Base-by-base conservation (phyloP, 2,329 filamentous ascomycete species). In the Remersonia thermophila region DNA sequence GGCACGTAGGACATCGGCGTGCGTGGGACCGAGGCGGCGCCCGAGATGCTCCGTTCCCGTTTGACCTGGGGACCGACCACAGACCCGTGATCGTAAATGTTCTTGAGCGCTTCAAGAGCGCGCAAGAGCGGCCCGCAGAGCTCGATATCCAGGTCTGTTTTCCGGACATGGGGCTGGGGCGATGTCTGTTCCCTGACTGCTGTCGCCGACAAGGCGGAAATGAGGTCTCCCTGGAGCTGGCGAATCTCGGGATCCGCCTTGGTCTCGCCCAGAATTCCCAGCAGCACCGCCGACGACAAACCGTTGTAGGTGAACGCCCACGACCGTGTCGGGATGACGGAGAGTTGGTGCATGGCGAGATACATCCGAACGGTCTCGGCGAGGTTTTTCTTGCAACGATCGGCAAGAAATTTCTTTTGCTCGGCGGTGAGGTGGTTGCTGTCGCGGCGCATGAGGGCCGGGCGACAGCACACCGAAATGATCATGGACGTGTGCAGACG, bases 281-380 rank as follows among this genome's bases (percentile, higher is more conserved):
- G 66, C 3, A 80, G 59, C 3, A 80, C 63, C 1, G 75, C 75
- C 0, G 75, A 80, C 7, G 74, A 79, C 7, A 80, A 63, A 2
- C 75, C 73, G 47, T 80, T 73, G 39, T 79, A 79, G 1, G 75
- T 80, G 42, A 79, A 79, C 0, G 75, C 74, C 75, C 75, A 80
- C 38, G 72, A 78, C 17, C 75, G 62, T 0, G 75, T 80, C 1
- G 75, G 75, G 32, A 79, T 78, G 7, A 76, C 70, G 2, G 73
- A 78, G 20, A 80, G 58, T 43, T 77, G 74, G 52, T 80, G 74
- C 75, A 80, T 80, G 12, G 74, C 71, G 15, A 80, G 59, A 49
- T 79, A 80, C 74, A 79, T 80, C 28, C 72, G 67, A 9, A 80
- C 74, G 10, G 74, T 79, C 50, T 79, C 73, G 5, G 71, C 71